Evolutionary conservation across 2,329 filamentous ascomycete species (phyloP), one percentile per base, ranked within the genome.

Genomic region (Epichloe sp.): DNA sequence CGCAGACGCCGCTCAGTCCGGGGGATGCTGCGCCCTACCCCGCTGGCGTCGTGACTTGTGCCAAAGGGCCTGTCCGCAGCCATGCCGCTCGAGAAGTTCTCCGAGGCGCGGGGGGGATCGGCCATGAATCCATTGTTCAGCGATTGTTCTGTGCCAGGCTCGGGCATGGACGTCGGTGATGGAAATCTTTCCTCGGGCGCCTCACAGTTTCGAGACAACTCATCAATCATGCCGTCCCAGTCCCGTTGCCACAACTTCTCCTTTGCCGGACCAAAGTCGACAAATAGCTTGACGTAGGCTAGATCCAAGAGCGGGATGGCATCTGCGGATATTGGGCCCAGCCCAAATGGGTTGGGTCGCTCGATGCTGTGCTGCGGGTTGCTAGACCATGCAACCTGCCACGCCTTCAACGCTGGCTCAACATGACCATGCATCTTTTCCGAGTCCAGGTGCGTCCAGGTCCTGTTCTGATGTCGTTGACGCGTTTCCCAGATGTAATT

Each of bases 401-500:
- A 98, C 7, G 91, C 90, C 64, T 89, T 86, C 54, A 98, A 72
- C 2, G 91, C 91, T 11, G 91, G 91, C 65, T 96, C 90, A 52
- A 97, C 94, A 62, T 95, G 89, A 2, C 86, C 80, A 64, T 96
- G 90, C 89, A 97, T 95, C 56, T 89, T 88, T 58, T 97, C 90
- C 0, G 88, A 95, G 67, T 97, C 91, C 57, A 91, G 85, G 36
- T 84, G 81, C 2, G 89, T 95, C 91, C 91, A 96, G 47, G 88
- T 76, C 55, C 88, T 84, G 59, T 86, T 89, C 59, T 90, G 84
- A 59, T 96, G 90, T 49, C 89, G 77, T 67, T 95, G 90, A 23
- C 91, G 79, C 0, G 90, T 96, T 68, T 97, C 91, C 93, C 93
- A 97, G 44, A 97, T 96, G 66, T 95, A 96, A 59, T 96, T 96